A percentile compares a stretch with the other conserved stretches of the same genome.
phyloP scores from a whole-genome alignment of 2,329 filamentous ascomycete species.

The Cladosporium sp. region DNA sequence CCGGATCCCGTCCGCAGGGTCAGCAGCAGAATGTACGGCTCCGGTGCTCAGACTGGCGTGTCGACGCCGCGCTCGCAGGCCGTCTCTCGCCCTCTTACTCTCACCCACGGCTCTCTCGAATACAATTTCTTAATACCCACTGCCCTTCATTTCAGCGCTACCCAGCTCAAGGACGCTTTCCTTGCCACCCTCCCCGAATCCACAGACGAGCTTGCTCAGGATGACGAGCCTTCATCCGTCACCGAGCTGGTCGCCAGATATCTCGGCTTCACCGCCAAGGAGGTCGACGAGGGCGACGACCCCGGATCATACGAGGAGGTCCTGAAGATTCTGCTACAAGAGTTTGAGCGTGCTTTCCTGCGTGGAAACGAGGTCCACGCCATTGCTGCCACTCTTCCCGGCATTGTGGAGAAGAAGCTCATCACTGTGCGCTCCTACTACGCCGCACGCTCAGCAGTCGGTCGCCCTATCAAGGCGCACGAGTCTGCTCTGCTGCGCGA shows the following conservation, averaged over 20 bases:
- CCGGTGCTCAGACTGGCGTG: constrained; percentile 87
- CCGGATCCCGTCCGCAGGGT: constrained; percentile 18
- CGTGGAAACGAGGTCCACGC: constrained; percentile 96
- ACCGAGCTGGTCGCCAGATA: constrained; percentile 91
- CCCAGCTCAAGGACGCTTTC: constrained; percentile 91
- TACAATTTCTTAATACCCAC: constrained; percentile 95
- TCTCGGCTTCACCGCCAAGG: constrained; percentile 82
- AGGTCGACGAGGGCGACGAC: constrained; percentile 91
- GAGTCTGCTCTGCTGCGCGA: constrained; percentile 91
- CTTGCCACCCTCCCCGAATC: constrained; percentile 79
- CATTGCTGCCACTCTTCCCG: constrained; percentile 78
- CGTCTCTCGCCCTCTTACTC: constrained; percentile 85
- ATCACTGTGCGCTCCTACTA: constrained; percentile 90
- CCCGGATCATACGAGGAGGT: constrained; percentile 90
- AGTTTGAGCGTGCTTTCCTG: constrained; percentile 95
- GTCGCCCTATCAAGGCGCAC: constrained; percentile 84
- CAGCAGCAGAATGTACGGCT: constrained; percentile 73
- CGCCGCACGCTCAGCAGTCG: constrained; percentile 77
- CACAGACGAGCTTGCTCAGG: constrained; percentile 95
- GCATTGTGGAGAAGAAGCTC: constrained; percentile 90
- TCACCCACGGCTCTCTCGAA: constrained; percentile 92
- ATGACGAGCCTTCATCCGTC: constrained; percentile 97
- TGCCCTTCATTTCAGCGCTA: constrained; percentile 91
- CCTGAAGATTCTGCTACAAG: constrained; percentile 86
- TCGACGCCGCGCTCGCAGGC: constrained; percentile 93